phyloP scores from a whole-genome alignment of 2,329 filamentous ascomycete genomes.

The Trichophyton mentagrophytes region DNA sequence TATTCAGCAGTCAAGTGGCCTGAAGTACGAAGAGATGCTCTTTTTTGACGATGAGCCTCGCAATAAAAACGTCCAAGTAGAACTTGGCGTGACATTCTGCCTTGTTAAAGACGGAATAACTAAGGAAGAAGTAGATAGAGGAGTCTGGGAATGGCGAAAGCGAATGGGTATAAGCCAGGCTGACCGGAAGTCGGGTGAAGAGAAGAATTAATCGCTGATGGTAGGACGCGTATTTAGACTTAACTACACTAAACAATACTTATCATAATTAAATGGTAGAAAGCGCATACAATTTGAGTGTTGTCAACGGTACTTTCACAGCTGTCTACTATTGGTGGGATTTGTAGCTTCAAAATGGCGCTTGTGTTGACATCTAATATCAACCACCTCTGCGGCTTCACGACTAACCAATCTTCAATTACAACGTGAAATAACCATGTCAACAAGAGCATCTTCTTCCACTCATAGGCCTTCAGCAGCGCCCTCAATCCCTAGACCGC shows the following conservation, averaged over 20 bases:
- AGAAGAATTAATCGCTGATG: slow-evolving; percentile 4
- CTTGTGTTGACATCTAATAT: neutral
- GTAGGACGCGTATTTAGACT: too few species aligned
- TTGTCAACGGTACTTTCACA: too few species aligned
- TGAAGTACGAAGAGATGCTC: slow-evolving; percentile 72
- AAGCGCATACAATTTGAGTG: neutral
- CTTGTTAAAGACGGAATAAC: slow-evolving; percentile 68
- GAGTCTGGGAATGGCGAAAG: slow-evolving; percentile 68
- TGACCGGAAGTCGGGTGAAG: slow-evolving; percentile 11
- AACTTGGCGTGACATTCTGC: slow-evolving; percentile 71
- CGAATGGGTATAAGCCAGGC: slow-evolving; percentile 43
- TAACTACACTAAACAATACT: neutral
- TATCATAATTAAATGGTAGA: neutral
- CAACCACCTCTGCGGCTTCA: neutral
- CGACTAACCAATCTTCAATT: neutral
- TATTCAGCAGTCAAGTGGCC: slow-evolving; percentile 55
- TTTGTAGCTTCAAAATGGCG: too few species aligned
- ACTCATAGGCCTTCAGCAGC: slow-evolving; percentile 4
- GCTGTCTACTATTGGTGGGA: neutral
- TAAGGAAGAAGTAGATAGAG: slow-evolving; percentile 63
- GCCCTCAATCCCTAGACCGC: slow-evolving; percentile 18
- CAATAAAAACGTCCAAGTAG: slow-evolving; percentile 65
- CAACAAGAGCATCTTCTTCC: slow-evolving; percentile 18
- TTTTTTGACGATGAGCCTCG: slow-evolving; percentile 91
- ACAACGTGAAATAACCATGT: neutral